Evolutionary conservation across 2,329 filamentous ascomycete genomes (phyloP).

Genomic region (Pyricularia grisea): DNA sequence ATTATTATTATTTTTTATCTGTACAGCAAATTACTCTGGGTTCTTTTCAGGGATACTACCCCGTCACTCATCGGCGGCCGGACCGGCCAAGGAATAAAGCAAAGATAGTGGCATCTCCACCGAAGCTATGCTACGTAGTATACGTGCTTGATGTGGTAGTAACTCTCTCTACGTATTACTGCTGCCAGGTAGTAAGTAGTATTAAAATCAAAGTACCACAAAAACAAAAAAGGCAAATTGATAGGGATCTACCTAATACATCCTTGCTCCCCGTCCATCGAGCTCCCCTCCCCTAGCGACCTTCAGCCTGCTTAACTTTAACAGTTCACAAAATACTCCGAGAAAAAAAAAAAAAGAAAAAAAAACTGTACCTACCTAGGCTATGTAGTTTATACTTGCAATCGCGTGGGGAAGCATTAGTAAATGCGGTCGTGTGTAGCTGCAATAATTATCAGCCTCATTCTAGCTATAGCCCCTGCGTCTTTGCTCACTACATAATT

Average conservation of each 20-base stretch:
- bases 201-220: too few relatives aligned
- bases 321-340: not conserved
- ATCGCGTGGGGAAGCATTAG: not conserved
- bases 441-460: not conserved
- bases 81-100: not conserved
- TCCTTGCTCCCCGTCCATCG: not conserved
- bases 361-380: too few relatives aligned
- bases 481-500: not conserved
- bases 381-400: not conserved
- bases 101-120: not conserved
- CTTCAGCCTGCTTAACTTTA: not conserved
- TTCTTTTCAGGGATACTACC: not conserved
- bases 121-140: not conserved
- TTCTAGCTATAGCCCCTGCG: not conserved
- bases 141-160: too few relatives aligned
- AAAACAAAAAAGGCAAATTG: not conserved
- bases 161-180: too few relatives aligned
- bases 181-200: too few relatives aligned
- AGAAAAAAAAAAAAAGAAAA: too few relatives aligned
- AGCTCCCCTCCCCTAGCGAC: not conserved
- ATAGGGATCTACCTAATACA: not conserved
- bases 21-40: too few relatives aligned
- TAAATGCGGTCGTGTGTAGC: not conserved
- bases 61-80: too few relatives aligned
- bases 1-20: too few relatives aligned